Evolutionary conservation across 495 filamentous ascomycete species (phyloP).

Genomic region (Jackrogersella minutella): DNA sequence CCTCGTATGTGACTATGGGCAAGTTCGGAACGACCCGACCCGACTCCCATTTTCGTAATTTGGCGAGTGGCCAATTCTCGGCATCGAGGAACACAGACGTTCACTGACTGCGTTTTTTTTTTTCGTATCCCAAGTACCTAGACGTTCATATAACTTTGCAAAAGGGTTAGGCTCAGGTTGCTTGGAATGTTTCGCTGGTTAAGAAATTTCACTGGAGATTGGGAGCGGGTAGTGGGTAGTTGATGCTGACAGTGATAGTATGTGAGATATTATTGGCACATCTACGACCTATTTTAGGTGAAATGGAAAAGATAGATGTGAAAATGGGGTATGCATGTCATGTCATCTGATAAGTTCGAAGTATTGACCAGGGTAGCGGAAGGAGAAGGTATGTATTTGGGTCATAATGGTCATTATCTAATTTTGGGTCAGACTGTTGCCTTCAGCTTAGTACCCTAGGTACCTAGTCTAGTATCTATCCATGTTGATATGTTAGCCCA

Average conservation of each 20-base stretch:
- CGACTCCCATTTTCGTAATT: not conserved
- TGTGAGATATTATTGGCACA: not conserved
- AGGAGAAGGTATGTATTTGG: not conserved
- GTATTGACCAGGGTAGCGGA: not conserved
- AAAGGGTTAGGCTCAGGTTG: no score
- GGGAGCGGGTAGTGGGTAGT: no score
- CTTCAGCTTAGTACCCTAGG: not conserved
- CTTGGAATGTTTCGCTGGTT: no score
- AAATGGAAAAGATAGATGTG: no score
- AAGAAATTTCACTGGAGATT: no score
- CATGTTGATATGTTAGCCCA: not conserved
- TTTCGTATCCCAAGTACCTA: no score
- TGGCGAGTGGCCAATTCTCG: not conserved
- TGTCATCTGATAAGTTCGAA: not conserved
- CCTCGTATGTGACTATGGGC: not conserved
- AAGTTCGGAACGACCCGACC: slow-evolving; percentile 20
- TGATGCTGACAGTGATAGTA: no score
- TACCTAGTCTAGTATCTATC: not conserved
- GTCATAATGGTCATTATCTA: not conserved
- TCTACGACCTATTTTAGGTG: not conserved
- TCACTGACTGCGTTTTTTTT: no score
- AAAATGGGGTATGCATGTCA: not conserved
- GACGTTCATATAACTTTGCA: no score
- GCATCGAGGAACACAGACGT: not conserved
- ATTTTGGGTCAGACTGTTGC: not conserved